These are phyloP conservation scores for Phytopythium ostracodes DNA, from an alignment of 352 stramenopile species.

Conservation along the genomic window DNA sequence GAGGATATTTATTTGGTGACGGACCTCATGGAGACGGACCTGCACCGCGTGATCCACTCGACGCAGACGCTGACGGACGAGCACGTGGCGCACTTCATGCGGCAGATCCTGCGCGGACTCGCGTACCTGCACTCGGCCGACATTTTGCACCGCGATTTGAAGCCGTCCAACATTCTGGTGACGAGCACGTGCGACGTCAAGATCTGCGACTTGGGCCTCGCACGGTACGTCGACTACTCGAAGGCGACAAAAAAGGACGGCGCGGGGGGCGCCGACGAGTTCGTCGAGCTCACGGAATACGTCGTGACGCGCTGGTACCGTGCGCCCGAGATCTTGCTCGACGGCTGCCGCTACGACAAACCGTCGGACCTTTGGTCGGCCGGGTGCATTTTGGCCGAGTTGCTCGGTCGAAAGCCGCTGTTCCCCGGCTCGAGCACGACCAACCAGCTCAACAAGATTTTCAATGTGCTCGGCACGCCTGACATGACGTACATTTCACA, in stretches of 20 bases:
- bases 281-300: slow-evolving; percentile 77
- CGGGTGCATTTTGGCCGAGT: slow-evolving; percentile 96
- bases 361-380: slow-evolving; percentile 80
- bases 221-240: slow-evolving; percentile 65
- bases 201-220: slow-evolving; percentile 95
- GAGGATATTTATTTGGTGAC: slow-evolving; percentile 96
- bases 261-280: slow-evolving; percentile 22
- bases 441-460: slow-evolving; percentile 97
- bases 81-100: slow-evolving; percentile 95
- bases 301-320: slow-evolving; percentile 81
- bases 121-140: slow-evolving; percentile 97
- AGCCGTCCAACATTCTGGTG: slow-evolving; percentile 95
- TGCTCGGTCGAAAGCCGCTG: slow-evolving; percentile 92
- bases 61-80: slow-evolving; percentile 90
- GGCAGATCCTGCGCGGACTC: slow-evolving; percentile 95
- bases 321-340: slow-evolving; percentile 91
- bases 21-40: slow-evolving; percentile 95
- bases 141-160: slow-evolving; percentile 96
- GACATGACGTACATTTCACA: slow-evolving; percentile 55
- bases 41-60: slow-evolving; percentile 90
- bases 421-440: slow-evolving; percentile 96
- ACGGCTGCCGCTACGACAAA: slow-evolving; percentile 72
- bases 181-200: slow-evolving; percentile 96
- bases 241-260: slow-evolving; percentile 42
- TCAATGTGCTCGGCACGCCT: slow-evolving; percentile 90